Base-by-base conservation (phyloP, 305 asterid species). In the Fraxinus floribunda region DNA sequence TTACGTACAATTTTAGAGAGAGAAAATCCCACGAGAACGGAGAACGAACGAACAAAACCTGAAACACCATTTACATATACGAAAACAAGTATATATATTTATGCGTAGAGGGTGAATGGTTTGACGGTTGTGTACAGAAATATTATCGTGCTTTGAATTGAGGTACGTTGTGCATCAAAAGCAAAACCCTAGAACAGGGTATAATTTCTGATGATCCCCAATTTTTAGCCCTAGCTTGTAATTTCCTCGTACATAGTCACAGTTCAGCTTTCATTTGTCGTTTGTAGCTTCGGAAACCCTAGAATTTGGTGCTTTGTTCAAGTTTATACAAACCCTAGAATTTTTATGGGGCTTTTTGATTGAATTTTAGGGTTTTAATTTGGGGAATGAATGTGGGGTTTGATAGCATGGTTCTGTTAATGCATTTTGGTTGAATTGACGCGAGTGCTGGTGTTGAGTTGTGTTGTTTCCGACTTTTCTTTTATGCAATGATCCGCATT, bases 141-240 rank as follows among this genome's bases (percentile, higher is more conserved):
- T 79, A 55, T 79, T 81, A 78, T 85, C 87, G 83, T 79, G 89
- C 88, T 84, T 83, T 77, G 83, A 87, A 86, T 89, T 90, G 91
- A 90, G 90, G 91, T 89, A 84, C 89, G 83, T 84, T 86, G 92
- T 90, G 94, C 91, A 86, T 88, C 91, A 84, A n/a, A 79, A 77
- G 89, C 86, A 91, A 92, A 95, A 93, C 98, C 97, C 98, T 95
- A 92, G 93, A 82, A 82, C 80, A 76, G 78, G 74, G 46, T 83
- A 84, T 38, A 86, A 87, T 73, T 84, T 84, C 84, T 3, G 85
- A 75, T 88, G 77, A 81, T 81, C 78, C 79, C 82, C 82, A 81
- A 76, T 86, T 87, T 82, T 75, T 78, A 62, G 81, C 84, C 84
- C 87, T 86, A 83, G 77, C 81, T 85, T 85, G 90, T 90, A 92